These are phyloP conservation scores for Penicillium crystallinum DNA, from an alignment of 495 filamentous ascomycete genomes.

Conservation along the genomic window DNA sequence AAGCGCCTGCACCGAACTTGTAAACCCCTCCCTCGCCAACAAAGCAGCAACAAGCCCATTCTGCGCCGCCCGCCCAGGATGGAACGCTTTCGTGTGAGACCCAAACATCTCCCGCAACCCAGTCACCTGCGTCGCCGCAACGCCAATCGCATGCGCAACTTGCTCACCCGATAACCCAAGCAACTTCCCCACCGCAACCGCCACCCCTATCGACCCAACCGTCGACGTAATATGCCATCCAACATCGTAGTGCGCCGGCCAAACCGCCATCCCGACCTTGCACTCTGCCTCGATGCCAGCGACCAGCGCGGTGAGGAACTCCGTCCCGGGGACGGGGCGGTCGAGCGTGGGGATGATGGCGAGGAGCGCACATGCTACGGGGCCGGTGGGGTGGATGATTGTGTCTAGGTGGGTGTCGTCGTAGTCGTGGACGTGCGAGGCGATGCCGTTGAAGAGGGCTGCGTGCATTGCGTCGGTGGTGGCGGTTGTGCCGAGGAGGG, in stretches of 20 bases:
- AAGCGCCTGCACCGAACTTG: constrained; percentile 39
- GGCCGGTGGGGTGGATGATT: constrained; percentile 51
- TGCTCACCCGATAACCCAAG: constrained; percentile 24
- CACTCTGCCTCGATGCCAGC: constrained; percentile 50
- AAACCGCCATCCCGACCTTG: constrained; percentile 46
- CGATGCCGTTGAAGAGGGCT: constrained; percentile 50
- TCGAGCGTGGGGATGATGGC: constrained; percentile 36
- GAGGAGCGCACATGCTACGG: constrained; percentile 46
- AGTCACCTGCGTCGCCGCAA: constrained; percentile 48
- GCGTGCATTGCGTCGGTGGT: constrained; percentile 45
- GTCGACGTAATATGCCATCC: constrained; percentile 53
- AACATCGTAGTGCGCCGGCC: constrained; percentile 50
- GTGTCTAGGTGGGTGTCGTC: constrained; percentile 54
- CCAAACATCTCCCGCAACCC: constrained; percentile 52
- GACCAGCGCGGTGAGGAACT: constrained; percentile 47
- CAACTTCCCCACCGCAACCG: constrained; percentile 22
- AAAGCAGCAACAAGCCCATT: constrained; percentile 47
- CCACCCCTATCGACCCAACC: constrained; percentile 47
- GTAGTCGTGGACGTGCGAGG: constrained; percentile 53
- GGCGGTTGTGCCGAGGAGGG: constrained; percentile 34
- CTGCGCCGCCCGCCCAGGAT: constrained; percentile 48
- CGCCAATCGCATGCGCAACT: constrained; percentile 47
- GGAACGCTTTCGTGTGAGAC: constrained; percentile 51
- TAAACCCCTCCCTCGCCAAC: constrained; percentile 43
- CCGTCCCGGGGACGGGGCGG: constrained; percentile 32